A percentile compares a stretch with the other conserved stretches of the same genome.
These are phyloP conservation scores for Stylonectria norvegica DNA, from an alignment of 2,329 filamentous ascomycete species.

Conservation along the genomic window DNA sequence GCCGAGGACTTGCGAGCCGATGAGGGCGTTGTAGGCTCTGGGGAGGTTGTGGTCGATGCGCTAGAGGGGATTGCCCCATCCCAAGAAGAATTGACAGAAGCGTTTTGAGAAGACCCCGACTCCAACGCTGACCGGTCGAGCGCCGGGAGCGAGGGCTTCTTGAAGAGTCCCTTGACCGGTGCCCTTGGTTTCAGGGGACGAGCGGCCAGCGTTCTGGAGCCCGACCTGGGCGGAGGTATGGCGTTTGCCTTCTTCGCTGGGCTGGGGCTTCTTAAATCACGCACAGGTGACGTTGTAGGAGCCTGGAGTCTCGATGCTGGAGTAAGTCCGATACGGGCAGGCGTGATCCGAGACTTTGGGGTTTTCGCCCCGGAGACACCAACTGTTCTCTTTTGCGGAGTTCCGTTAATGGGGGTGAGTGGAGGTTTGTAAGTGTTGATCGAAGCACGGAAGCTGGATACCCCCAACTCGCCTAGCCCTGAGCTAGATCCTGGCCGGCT, in stretches of 20 bases:
- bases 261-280: constrained; percentile 34
- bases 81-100: constrained; percentile 25
- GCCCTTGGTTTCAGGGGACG: constrained; percentile 48
- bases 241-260: constrained; percentile 34
- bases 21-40: constrained; percentile 18
- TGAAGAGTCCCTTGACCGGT: constrained; percentile 52
- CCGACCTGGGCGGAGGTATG: constrained; percentile 36
- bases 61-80: constrained; percentile 29
- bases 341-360: constrained; percentile 22
- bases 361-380: constrained; percentile 18
- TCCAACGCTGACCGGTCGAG: constrained; percentile 28
- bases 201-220: constrained; percentile 45
- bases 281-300: constrained; percentile 18
- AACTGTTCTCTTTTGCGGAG: constrained; percentile 36
- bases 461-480: constrained; percentile 40
- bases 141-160: constrained; percentile 51
- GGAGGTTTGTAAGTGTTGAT: constrained; percentile 43
- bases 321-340: constrained; percentile 22
- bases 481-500: constrained; percentile 56
- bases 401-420: constrained; percentile 42
- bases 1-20: constrained; percentile 65
- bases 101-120: constrained; percentile 8
- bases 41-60: constrained; percentile 14
- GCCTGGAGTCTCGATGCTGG: constrained; percentile 27
- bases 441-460: constrained; percentile 41